Evolutionary conservation across 257 asterid species (phyloP), one percentile per base, ranked within the genome.

Genomic region (Asclepias syriaca): DNA sequence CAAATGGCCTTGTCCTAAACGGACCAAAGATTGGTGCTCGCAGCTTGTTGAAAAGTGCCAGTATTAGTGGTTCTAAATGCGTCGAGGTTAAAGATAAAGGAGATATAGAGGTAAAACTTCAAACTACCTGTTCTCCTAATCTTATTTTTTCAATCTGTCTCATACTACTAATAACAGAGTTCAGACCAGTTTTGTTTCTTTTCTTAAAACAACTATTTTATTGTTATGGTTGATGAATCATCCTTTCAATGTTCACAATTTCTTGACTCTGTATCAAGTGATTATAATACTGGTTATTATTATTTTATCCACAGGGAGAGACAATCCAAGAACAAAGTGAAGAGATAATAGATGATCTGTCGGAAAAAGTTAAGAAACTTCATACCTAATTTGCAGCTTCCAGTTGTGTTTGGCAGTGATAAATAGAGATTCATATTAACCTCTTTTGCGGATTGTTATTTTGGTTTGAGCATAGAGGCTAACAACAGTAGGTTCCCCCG

Each of bases 11-110:
- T 74, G 57, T 71, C 49, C 79, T 79, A 75, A 80, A 75, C 76
- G 89, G 85, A 65, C 81, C 78, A 69, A 54, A 37, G 63, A 80
- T 84, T 68, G 87, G 88, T 70, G 92, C 90, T 63, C 96, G 96
- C 56, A 86, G 97, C 88, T 84, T 94, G 89, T 85, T 91, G 79
- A 94, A 94, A 88, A 93, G 98, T 71, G 95, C 96, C 72, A 93
- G 96, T 69, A 93, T 90, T 69, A 93, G 98, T 68, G 98, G 84
- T 63, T 93, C 98, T 21, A 89, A 89, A 81, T 93, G 98, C 48
- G 71, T 93, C 6, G 97, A 78, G 37, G 92, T 87, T 64, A 85
- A 89, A 84, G 76, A 65, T 8, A 88, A 70, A 73, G 82, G 56
- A 16, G 85, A 90, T 64, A 6, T 78, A 4, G 95, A 89, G 97